Base-by-base conservation (phyloP, 2,329 filamentous ascomycete species). In the Drechslera avenae region DNA sequence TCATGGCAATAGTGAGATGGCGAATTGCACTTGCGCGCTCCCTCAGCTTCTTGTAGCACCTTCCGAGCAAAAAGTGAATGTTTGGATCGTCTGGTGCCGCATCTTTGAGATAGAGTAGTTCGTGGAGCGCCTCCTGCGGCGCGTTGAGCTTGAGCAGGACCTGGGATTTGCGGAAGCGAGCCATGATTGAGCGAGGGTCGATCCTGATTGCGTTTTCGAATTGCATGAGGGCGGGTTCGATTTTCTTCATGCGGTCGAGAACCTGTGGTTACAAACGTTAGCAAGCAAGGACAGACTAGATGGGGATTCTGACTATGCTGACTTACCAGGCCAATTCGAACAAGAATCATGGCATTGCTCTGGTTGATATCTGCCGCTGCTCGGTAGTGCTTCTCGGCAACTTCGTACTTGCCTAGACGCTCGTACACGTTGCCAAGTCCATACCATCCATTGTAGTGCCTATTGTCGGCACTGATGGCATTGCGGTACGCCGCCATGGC, bases 371-470 rank as follows among this genome's bases (percentile, higher is more conserved):
- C 80, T 10, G 90, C 87, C 1, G 94, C 94, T 16, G 90, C 88
- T 52, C 90, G 85, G 78, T 95, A 99, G 76, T 99, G 93, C 50
- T 87, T 86, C 67, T 95, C 90, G 2, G 94, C 93, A 71, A 94
- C 90, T 55, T 96, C 90, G 63, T 90, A 92, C 71, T 91, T 92
- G 67, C 91, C 92, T 64, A 95, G 84, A 68, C 92, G 93, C 73
- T 96, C 90, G 66, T 93, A 94, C 1, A 96, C 91, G 30, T 78
- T 81, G 6, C 83, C 85, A n/a, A 87, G 74, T 16, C 94, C 94
- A 71, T 97, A 99, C 84, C 95, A 97, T n/a, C 93, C 94, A 69
- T 97, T 96, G 78, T 97, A 99, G 71, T 97, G 93, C 16, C 93
- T 86, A 47, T 84, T 86, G 67, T 99, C 92, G 0, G 90, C 91